A percentile compares a stretch with the other conserved stretches of the same genome.
Evolutionary conservation across 176 grass and related monocot species (phyloP).

Genomic region (Oryza coarctata): DNA sequence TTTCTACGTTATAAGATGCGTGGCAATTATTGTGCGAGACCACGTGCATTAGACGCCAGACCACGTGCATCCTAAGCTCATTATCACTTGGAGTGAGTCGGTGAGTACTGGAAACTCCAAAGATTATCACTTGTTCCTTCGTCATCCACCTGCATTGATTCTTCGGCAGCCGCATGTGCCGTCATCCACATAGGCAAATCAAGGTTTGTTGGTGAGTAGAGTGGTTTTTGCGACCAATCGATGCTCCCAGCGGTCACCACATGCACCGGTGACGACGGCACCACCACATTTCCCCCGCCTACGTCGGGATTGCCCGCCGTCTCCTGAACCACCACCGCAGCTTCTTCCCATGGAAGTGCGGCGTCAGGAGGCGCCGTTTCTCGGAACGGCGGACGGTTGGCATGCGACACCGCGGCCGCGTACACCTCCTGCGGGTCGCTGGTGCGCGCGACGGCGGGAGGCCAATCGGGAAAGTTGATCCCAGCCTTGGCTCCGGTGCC

Average conservation of each 20-base stretch:
- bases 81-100: too few relatives aligned
- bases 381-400: background rate
- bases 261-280: background rate
- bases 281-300: background rate
- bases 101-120: background rate
- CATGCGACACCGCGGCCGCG: slow-evolving; percentile 23
- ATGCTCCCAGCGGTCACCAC: background rate
- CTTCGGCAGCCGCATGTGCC: background rate
- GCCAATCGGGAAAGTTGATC: slow-evolving; percentile 32
- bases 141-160: background rate
- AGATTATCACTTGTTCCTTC: background rate
- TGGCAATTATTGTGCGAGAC: too few relatives aligned
- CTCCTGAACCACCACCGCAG: background rate
- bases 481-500: slow-evolving; percentile 21
- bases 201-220: slow-evolving; percentile 14
- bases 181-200: background rate
- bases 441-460: slow-evolving; percentile 7
- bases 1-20: too few relatives aligned
- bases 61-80: too few relatives aligned
- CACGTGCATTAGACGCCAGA: too few relatives aligned
- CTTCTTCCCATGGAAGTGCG: background rate
- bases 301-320: too few relatives aligned
- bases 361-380: background rate
- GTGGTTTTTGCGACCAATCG: slow-evolving; percentile 20
- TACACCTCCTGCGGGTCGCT: slow-evolving; percentile 31